phyloP scores from a whole-genome alignment of 495 filamentous ascomycete genomes.

The Penicillium riverlandense region DNA sequence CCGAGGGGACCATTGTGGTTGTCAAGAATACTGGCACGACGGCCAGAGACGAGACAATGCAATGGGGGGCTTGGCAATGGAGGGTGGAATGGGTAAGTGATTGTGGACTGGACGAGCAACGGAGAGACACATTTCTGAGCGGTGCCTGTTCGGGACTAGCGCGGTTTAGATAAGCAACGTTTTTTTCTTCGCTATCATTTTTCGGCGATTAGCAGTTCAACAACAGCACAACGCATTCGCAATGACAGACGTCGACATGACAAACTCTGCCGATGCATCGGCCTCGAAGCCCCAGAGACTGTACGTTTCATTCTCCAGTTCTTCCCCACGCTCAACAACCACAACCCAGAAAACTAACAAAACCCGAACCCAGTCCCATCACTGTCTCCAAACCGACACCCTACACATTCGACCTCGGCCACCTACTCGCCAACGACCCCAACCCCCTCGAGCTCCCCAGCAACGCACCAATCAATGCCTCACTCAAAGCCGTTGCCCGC shows the following conservation, averaged over 20 bases:
- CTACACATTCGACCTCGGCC: constrained; percentile 87
- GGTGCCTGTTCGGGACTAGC: too few relatives aligned
- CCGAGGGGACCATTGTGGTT: constrained; percentile 56
- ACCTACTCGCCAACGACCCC: constrained; percentile 73
- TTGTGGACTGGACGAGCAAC: constrained; percentile 6
- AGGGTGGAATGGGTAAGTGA: constrained; percentile 13
- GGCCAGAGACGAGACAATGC: constrained; percentile 31
- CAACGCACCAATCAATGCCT: constrained; percentile 30
- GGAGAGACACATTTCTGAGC: constrained; percentile 3
- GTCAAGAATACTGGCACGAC: constrained; percentile 24
- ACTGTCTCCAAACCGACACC: constrained; percentile 76
- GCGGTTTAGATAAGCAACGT: constrained; percentile 1
- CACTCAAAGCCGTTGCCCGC: constrained; percentile 63
- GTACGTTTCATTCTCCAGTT: constrained; percentile 16
- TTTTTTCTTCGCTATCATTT: constrained; percentile 23
- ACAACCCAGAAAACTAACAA: constrained; percentile 7
- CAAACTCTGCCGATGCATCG: constrained; percentile 11
- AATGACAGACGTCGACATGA: constrained; percentile 28
- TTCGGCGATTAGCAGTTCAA: constrained; percentile 3
- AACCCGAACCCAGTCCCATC: constrained; percentile 35
- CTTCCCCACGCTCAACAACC: neutral
- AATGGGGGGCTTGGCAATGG: constrained; percentile 13
- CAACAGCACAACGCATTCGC: constrained; percentile 1
- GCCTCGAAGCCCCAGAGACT: constrained; percentile 34
- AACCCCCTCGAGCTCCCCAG: constrained; percentile 59